Evolutionary conservation across 257 asterid genomes (phyloP).

Genomic region (Apocynum venetum): DNA sequence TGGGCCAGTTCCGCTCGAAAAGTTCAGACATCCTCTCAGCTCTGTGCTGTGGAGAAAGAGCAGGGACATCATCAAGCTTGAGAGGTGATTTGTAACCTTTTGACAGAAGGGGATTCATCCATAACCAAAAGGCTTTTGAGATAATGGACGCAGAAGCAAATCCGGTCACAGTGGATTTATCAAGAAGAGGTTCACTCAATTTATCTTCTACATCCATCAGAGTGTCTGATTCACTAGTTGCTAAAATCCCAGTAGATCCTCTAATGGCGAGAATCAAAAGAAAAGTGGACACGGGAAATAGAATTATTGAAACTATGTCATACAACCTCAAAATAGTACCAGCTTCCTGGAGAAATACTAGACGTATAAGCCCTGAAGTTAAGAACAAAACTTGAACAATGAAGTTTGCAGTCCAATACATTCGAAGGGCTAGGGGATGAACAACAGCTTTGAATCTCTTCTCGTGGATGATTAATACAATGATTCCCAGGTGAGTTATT

Average conservation of each 20-base stretch:
- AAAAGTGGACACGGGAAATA: slow-evolving; percentile 41
- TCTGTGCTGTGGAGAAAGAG: slow-evolving; percentile 64
- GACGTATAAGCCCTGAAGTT: slow-evolving; percentile 38
- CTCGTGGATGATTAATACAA: slow-evolving; percentile 53
- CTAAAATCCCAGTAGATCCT: slow-evolving; percentile 64
- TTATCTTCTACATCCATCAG: slow-evolving; percentile 25
- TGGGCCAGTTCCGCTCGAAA: slow-evolving; percentile 74
- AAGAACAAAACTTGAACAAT: slow-evolving; percentile 46
- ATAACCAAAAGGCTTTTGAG: slow-evolving; percentile 72
- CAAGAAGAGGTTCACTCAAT: slow-evolving; percentile 34
- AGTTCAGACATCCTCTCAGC: slow-evolving; percentile 62
- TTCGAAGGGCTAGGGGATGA: slow-evolving; percentile 62
- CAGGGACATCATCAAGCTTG: slow-evolving; percentile 69
- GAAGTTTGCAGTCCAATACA: slow-evolving; percentile 55
- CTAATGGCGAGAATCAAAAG: slow-evolving; percentile 45
- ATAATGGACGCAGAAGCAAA: slow-evolving; percentile 72
- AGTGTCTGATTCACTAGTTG: slow-evolving; percentile 25
- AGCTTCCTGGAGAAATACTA: slow-evolving; percentile 37
- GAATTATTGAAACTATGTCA: slow-evolving; percentile 44
- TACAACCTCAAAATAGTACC: slow-evolving; percentile 38
- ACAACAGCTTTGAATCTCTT: slow-evolving; percentile 50
- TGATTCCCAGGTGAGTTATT: slow-evolving; percentile 38
- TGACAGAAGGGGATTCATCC: slow-evolving; percentile 77
- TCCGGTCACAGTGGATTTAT: slow-evolving; percentile 48
- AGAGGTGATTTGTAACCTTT: slow-evolving; percentile 70